Base-by-base conservation (phyloP, 2,329 filamentous ascomycete genomes). In the Pyrenochaeta sp. region DNA sequence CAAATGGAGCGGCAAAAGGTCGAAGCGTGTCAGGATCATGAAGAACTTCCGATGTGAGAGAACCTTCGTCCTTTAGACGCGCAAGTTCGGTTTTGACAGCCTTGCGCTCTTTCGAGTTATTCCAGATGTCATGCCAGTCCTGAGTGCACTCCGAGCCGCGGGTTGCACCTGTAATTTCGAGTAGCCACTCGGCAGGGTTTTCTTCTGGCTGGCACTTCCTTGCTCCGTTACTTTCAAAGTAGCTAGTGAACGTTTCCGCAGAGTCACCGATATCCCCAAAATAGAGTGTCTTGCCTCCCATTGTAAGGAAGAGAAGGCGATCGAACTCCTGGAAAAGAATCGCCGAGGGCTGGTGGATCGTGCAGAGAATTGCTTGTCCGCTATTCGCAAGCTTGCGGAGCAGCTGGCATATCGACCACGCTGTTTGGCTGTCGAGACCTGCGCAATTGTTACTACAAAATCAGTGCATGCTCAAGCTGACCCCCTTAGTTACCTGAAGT, bases 141-240 rank as follows among this genome's bases (percentile, higher is more conserved):
- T 17, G 13, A 29, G 44, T 11, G 6, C 22, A 30, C 23, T 45
- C 21, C n/a, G n/a, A n/a, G 14, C 35, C 44, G 14, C 42, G 42
- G n/a, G 55, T 51, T 14, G 60, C 61, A 26, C 61, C 58, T 21
- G 42, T 38, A 8, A 65, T 63, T 29, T 75, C 72, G 10, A 89
- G 77, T 81, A 90, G 88, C 72, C 82, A 89, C 69, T 90, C 87
- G 2, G 87, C 87, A 0, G 87, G 87, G 54, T 90, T 90, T 45
- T 86, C 85, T 1, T 81, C 76, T 1, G 76, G 63, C 6, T 73
- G 75, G 45, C 86, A 87, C 26, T 72, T 68, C 2, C 80, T 73
- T 1, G 81, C 84, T 3, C 86, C 86, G 44, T 87, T 80, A 4
- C 68, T 54, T 58, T 84, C 81, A 44, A 91, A 90, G 64, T 75